Evolutionary conservation across 805 yeast genomes (phyloP).

Genomic region (Scheffersomyces amazonensis): DNA sequence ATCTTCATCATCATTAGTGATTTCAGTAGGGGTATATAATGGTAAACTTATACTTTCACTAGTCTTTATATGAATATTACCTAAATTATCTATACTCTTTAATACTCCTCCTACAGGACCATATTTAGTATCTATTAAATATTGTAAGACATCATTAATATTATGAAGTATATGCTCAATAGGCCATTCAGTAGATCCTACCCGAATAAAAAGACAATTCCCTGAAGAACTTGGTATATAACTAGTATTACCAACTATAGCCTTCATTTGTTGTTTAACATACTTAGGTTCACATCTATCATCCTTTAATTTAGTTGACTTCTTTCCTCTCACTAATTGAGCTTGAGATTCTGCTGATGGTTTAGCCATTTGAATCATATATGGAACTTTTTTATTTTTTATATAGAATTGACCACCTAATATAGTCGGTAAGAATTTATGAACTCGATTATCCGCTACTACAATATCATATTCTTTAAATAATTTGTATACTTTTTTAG

Average conservation of each 20-base stretch:
- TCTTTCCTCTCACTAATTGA: conserved; percentile 23
- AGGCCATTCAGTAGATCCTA: conserved; percentile 55
- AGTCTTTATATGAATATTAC: conserved; percentile 59
- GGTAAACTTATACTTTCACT: conserved; percentile 68
- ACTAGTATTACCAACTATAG: conserved; percentile 61
- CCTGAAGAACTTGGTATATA: conserved; percentile 61
- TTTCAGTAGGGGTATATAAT: conserved; percentile 17
- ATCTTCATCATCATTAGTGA: conserved; percentile 4
- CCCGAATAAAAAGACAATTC: conserved; percentile 53
- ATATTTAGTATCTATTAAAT: conserved; percentile 40
- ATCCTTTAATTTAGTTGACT: conserved; percentile 45
- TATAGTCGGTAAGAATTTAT: conserved; percentile 54
- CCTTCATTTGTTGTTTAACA: conserved; percentile 60
- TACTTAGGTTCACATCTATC: conserved; percentile 65
- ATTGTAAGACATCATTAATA: conserved; percentile 47
- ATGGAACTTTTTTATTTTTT: conserved; percentile 65
- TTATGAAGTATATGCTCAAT: conserved; percentile 47
- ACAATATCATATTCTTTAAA: conserved; percentile 64
- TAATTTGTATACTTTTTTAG: conserved; percentile 44
- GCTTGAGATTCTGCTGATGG: conserved; percentile 30
- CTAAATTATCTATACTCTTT: conserved; percentile 38
- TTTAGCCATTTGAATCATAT: conserved; percentile 58
- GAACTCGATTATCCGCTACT: conserved; percentile 67
- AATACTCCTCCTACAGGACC: conserved; percentile 61
- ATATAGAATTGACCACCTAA: conserved; percentile 62